Base-by-base conservation (phyloP, 129 eudicot species). In the Silybum marianum region DNA sequence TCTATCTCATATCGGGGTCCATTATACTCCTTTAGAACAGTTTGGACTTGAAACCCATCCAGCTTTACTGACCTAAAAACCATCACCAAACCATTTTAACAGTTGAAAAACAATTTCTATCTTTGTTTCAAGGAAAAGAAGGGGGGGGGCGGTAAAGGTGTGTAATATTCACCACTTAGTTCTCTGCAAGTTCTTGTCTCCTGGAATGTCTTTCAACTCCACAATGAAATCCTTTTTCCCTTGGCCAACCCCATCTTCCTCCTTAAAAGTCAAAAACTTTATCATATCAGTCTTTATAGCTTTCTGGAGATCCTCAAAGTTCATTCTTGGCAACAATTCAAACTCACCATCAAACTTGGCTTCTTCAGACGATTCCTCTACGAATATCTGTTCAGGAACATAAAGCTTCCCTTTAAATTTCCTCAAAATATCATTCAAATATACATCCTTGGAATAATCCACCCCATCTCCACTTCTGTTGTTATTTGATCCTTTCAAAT, bases 361-460 rank as follows among this genome's bases (percentile, higher is more conserved):
- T 73, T 95, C 98, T 77, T 95, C 94, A 0, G 98, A 95, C 46
- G 92, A 80, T 30, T 80, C 88, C 12, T 78, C 79, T 42, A 81
- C 90, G 73, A 95, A 95, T 78, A 89, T 85, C 85, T 92, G 93
- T 77, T 92, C 97, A 23, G 98, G 98, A 30, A 95, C 98, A 88
- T 92, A 92, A 24, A 95, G 93, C 76, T 92, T 89, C 86, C 97
- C 98, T 84, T 82, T 95, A 73, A 88, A 87, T 84, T 95, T 92
- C 89, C 97, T 92, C 89, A 95, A 78, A 39, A 95, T 80, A 80
- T 95, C 98, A 84, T 92, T 95, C 90, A 92, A 84, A 82, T 76
- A 84, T 67, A 95, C 96, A 39, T 88, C 86, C 10, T 77, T 81
- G 11, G 74, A 79, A 40, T 79, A 86, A 38, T 76, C 80, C 81